Base-by-base conservation (phyloP, 2,329 filamentous ascomycete species). In the Penicillium sp. region DNA sequence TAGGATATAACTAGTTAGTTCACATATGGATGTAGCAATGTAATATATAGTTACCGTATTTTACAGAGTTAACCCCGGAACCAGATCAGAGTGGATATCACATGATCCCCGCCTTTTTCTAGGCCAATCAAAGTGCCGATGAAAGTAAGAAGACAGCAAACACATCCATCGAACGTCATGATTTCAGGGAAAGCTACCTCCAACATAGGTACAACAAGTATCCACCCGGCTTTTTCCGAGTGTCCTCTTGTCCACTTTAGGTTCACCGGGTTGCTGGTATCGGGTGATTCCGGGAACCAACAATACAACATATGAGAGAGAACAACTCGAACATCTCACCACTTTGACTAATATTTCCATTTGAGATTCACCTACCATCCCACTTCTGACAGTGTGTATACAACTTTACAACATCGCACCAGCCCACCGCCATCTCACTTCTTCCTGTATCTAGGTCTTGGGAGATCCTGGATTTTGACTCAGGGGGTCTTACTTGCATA, bases 261-360 rank as follows among this genome's bases (percentile, higher is more conserved):
- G 69, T 65, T 72, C 70, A 72, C 70, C 70, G 70, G 52, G 50
- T 45, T 50, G 36, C 48, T 59, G 59, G 27, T 2, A 4, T 69
- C 68, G 69, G 69, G 55, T 27, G 44, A 60, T 59, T 46, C 33
- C 61, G 67, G 67, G 38, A 45, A 10, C 31, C 33, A 34, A 34
- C 11, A 15, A 16, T 16, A 25, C 25, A 25, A 25, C 25, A 25
- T 27, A 27, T 8, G 25, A 27, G 25, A 25, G 11, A 33, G 31
- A 33, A 15, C 31, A 33, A 33, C 31, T 33, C 31, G 31, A 33
- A 33, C 11, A 33, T 33, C 31, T 33, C 31, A 33, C 11, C 31
- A 33, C 31, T 13, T 33, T 13, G 11, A 15, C 31, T 2, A 33
- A 33, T 33, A 15, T 33, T 33, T 33, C 31, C 11, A 33, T 33